Percentiles rank a stretch among this genome's conserved stretches.
Conservation (phyloP, 345 rosid species). For the Firmiana major region DNA sequence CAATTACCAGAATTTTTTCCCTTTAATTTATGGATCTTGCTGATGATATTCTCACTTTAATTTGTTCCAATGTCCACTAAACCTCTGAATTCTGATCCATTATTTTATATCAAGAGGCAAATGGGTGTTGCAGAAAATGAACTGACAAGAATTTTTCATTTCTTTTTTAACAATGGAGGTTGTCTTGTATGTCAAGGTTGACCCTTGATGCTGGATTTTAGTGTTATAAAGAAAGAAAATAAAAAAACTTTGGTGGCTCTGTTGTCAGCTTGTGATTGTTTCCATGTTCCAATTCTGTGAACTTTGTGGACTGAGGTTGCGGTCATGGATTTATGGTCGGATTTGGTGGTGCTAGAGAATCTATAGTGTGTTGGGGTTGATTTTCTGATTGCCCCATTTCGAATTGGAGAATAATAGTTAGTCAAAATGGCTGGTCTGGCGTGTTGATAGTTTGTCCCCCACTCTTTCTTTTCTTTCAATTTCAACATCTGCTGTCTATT, state of each 20-base stretch:
- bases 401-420: constrained; percentile 1
- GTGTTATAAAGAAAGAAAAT: not conserved
- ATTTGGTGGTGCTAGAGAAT: constrained; percentile 10
- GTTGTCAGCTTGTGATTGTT: not conserved
- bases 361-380: not conserved
- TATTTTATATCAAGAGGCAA: not conserved
- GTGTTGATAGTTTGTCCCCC: not conserved
- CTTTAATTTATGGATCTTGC: constrained; percentile 32
- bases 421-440: constrained; percentile 6
- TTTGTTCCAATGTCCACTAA: constrained; percentile 29
- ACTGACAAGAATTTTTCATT: not conserved
- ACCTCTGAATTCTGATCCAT: not conserved
- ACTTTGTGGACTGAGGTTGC: not conserved
- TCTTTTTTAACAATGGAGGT: not conserved
- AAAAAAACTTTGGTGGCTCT: not conserved
- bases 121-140: constrained; percentile 17
- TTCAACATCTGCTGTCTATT: not conserved
- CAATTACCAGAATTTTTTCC: constrained; percentile 4
- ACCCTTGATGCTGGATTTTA: constrained; percentile 14
- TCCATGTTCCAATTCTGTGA: not conserved
- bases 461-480: not conserved
- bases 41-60: constrained; percentile 23
- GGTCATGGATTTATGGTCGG: not conserved
- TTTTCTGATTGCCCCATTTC: not conserved
- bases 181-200: constrained; percentile 18